Conservation (phyloP, 192 early-diverging fungal species). For the Backusella psychrophila region DNA sequence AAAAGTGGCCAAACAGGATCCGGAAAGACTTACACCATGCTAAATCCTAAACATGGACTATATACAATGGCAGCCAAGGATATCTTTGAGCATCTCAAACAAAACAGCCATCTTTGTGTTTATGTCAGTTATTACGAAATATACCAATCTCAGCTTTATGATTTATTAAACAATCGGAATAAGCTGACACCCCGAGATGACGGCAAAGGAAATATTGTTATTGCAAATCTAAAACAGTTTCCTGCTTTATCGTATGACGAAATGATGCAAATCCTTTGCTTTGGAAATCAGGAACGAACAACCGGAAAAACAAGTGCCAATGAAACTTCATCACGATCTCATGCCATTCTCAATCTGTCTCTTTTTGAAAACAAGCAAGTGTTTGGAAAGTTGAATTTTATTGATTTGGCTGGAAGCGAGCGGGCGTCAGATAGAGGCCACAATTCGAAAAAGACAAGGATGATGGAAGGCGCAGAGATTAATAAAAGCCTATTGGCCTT, state of each 20-base stretch:
- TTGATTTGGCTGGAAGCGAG: slow-evolving; percentile 97
- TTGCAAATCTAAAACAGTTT: slow-evolving; percentile 82
- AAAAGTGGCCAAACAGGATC: slow-evolving; percentile 73
- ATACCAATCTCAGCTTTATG: slow-evolving; percentile 93
- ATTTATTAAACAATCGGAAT: slow-evolving; percentile 89
- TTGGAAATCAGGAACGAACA: slow-evolving; percentile 82
- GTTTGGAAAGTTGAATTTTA: slow-evolving; percentile 89
- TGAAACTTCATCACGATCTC: slow-evolving; percentile 91
- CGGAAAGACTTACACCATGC: slow-evolving; percentile 98
- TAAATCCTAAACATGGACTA: slow-evolving; percentile 85
- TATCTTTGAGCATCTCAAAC: slow-evolving; percentile 75
- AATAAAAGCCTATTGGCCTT: slow-evolving; percentile 95
- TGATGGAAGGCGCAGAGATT: slow-evolving; percentile 98
- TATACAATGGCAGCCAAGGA: slow-evolving; percentile 92
- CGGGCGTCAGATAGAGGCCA: slow-evolving; percentile 96
- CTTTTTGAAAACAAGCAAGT: slow-evolving; percentile 56
- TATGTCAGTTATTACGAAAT: slow-evolving; percentile 96
- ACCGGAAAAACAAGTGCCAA: slow-evolving; percentile 96
- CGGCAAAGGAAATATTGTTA: slow-evolving; percentile 89
- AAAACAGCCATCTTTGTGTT: slow-evolving; percentile 68
- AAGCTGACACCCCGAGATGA: slow-evolving; percentile 92
- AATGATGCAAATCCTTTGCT: slow-evolving; percentile 90
- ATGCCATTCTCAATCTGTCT: slow-evolving; percentile 92
- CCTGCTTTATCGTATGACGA: slow-evolving; percentile 76
- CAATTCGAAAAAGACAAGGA: slow-evolving; percentile 51